These are phyloP conservation scores for Suhomyces terraborum DNA, from an alignment of 1,139 yeast genomes.

Conservation along the genomic window DNA sequence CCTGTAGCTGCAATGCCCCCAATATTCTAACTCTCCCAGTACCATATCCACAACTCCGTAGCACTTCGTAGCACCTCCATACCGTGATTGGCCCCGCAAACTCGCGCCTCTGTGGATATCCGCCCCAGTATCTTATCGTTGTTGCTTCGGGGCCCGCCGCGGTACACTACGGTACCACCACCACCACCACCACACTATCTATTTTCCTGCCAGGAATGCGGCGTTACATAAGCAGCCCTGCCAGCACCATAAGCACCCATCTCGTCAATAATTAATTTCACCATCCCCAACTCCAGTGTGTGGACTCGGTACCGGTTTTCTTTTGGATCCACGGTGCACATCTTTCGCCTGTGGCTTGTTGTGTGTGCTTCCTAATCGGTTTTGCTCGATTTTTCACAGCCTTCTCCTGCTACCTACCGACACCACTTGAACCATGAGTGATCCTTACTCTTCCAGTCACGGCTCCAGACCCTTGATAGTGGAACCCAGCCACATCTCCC, in stretches of 20 bases:
- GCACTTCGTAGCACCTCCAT: no score
- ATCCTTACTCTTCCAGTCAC: background rate
- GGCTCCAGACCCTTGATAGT: conserved; percentile 3
- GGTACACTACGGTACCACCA: no score
- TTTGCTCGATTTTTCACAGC: background rate
- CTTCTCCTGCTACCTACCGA: background rate
- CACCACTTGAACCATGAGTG: conserved; percentile 1
- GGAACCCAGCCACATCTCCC: background rate
- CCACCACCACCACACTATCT: background rate
- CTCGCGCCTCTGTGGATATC: background rate
- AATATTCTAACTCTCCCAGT: no score
- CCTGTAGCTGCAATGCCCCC: no score
- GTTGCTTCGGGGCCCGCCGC: no score
- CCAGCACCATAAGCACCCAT: conserved; percentile 1
- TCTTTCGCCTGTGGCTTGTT: conserved; percentile 1
- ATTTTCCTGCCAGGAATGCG: background rate
- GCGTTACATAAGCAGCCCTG: conserved; percentile 2
- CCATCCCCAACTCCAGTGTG: background rate
- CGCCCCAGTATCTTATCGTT: background rate
- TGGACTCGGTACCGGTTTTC: background rate
- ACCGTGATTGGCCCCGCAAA: no score
- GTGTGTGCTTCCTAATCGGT: background rate
- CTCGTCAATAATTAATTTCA: background rate
- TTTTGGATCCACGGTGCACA: background rate
- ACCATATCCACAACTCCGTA: no score